These are phyloP conservation scores for Peterozyma xylosa DNA, from an alignment of 805 yeast genomes.

Conservation along the genomic window DNA sequence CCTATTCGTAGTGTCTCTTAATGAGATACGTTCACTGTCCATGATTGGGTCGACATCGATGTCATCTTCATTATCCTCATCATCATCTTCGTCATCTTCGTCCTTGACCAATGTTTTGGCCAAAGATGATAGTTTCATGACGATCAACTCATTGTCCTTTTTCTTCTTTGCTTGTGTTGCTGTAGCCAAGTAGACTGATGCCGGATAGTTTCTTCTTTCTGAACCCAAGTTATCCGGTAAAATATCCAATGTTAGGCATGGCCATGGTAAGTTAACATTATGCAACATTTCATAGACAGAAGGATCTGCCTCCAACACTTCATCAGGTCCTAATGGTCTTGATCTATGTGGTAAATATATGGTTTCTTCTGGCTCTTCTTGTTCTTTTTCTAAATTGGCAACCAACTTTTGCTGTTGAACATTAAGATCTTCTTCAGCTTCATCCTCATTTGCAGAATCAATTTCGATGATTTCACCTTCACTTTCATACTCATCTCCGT, in stretches of 20 bases:
- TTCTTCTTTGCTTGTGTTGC: conserved; percentile 89
- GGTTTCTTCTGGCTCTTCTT: conserved; percentile 29
- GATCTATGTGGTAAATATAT: conserved; percentile 85
- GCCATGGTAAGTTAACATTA: conserved; percentile 93
- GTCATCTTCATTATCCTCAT: conserved; percentile 64
- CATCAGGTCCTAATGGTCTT: conserved; percentile 89
- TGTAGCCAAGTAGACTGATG: conserved; percentile 74
- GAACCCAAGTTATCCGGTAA: conserved; percentile 81
- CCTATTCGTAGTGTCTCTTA: conserved; percentile 82
- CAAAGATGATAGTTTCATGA: conserved; percentile 76
- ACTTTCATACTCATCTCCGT: conserved; percentile 88
- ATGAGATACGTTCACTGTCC: conserved; percentile 75
- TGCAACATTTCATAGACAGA: conserved; percentile 95
- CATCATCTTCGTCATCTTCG: conserved; percentile 70
- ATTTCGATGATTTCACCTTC: conserved; percentile 84
- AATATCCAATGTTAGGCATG: conserved; percentile 86
- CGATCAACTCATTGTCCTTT: conserved; percentile 82
- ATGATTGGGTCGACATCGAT: conserved; percentile 76
- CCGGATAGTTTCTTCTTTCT: conserved; percentile 88
- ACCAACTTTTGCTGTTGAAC: conserved; percentile 17
- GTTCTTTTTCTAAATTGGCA: conserved; percentile 18
- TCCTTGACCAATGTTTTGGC: conserved; percentile 83
- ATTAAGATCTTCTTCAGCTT: conserved; percentile 21
- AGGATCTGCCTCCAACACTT: conserved; percentile 94
- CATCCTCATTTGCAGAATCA: conserved; percentile 51